Conservation (phyloP, 371 early-diverging fungal species). For the Funneliformis caledonium region DNA sequence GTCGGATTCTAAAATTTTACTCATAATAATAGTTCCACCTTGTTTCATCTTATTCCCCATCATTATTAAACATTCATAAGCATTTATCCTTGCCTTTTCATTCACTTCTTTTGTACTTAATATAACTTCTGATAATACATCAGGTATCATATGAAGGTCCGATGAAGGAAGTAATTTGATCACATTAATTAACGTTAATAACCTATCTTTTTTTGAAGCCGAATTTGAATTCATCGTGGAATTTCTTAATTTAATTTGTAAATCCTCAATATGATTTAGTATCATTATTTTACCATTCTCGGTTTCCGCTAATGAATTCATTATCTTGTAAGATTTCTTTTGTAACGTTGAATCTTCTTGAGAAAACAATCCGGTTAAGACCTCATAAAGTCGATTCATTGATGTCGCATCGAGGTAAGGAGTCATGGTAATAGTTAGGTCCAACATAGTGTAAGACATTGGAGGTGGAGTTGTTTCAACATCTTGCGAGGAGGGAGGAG, state of each 20-base stretch:
- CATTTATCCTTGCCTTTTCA: slow-evolving; percentile 83
- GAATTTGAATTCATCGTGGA: slow-evolving; percentile 59
- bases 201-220: slow-evolving; percentile 70
- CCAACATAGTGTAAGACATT: slow-evolving; percentile 76
- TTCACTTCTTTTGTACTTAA: slow-evolving; percentile 91
- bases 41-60: slow-evolving; percentile 90
- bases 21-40: slow-evolving; percentile 67
- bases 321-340: slow-evolving; percentile 93
- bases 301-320: slow-evolving; percentile 64
- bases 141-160: slow-evolving; percentile 84
- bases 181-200: slow-evolving; percentile 61
- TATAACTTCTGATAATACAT: slow-evolving; percentile 88
- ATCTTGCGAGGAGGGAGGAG: slow-evolving; percentile 46
- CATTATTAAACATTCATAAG: slow-evolving; percentile 83
- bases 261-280: slow-evolving; percentile 51
- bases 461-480: slow-evolving; percentile 56
- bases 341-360: slow-evolving; percentile 80
- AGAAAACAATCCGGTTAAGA: slow-evolving; percentile 61
- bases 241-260: slow-evolving; percentile 59
- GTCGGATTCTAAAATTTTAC: slow-evolving; percentile 62
- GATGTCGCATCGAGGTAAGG: slow-evolving; percentile 70
- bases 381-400: slow-evolving; percentile 59
- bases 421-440: slow-evolving; percentile 74
- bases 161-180: slow-evolving; percentile 60
- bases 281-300: slow-evolving; percentile 55